Conservation (phyloP, 2,329 filamentous ascomycete genomes). For the Fusarium torreyae region DNA sequence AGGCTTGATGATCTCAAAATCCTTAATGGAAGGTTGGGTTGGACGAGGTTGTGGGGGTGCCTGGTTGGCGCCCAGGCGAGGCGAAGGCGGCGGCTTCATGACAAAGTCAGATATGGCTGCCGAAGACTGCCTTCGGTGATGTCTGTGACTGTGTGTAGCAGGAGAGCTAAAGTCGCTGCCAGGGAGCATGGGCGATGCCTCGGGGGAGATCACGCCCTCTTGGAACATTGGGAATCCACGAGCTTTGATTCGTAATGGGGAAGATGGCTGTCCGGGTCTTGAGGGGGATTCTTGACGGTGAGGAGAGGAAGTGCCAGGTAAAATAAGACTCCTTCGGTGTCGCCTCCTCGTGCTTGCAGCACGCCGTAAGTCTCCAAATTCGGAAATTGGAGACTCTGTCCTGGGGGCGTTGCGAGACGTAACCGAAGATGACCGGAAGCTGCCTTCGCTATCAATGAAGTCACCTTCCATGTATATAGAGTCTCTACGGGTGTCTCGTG, state of each 20-base stretch:
- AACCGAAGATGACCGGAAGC: constrained; percentile 83
- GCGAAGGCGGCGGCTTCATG: constrained; percentile 83
- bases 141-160: constrained; percentile 70
- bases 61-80: constrained; percentile 81
- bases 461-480: constrained; percentile 90
- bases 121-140: constrained; percentile 92
- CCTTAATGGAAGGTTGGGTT: constrained; percentile 95
- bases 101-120: constrained; percentile 81
- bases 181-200: constrained; percentile 89
- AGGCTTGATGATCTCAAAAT: constrained; percentile 99
- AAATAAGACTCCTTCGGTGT: constrained; percentile 88
- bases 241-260: constrained; percentile 90
- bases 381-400: constrained; percentile 92
- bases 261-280: constrained; percentile 82
- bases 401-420: constrained; percentile 77
- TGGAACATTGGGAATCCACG: constrained; percentile 72
- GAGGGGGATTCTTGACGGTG: constrained; percentile 92
- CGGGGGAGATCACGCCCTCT: constrained; percentile 83
- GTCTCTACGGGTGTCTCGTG: constrained; percentile 78
- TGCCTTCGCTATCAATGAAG: constrained; percentile 87
- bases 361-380: constrained; percentile 82
- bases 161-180: constrained; percentile 87
- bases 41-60: constrained; percentile 88
- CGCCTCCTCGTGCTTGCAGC: constrained; percentile 85
- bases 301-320: constrained; percentile 84